Evolutionary conservation across 257 asterid species (phyloP).

Genomic region (Solanum commersonii): DNA sequence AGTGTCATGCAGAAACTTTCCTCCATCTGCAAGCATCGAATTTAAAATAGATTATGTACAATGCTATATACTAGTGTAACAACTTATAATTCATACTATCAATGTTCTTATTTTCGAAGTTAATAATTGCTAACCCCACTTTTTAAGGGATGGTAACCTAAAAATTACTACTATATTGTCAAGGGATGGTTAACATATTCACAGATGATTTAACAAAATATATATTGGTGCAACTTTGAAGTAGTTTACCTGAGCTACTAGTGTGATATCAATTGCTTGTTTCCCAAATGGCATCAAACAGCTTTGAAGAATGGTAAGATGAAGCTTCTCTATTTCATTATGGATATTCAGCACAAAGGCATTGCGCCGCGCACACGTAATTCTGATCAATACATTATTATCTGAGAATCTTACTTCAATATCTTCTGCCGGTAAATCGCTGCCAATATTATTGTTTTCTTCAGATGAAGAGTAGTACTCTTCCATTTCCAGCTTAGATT

Average conservation of each 20-base stretch:
- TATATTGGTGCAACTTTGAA: not conserved
- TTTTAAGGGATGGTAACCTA: no score
- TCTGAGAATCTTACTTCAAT: slow-evolving; percentile 16
- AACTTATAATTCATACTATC: not conserved
- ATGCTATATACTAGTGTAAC: not conserved
- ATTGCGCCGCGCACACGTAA: slow-evolving; percentile 9
- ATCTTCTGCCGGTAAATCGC: slow-evolving; percentile 12
- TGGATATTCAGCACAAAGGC: slow-evolving; percentile 2
- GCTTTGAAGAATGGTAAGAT: slow-evolving; percentile 6
- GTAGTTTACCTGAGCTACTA: slow-evolving; percentile 14
- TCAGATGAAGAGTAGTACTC: slow-evolving; percentile 9
- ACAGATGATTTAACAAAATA: not conserved
- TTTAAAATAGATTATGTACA: not conserved
- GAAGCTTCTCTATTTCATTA: slow-evolving; percentile 8
- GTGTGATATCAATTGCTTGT: slow-evolving; percentile 5
- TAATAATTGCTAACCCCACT: not conserved
- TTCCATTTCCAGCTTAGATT: slow-evolving; percentile 6
- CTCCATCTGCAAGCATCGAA: not conserved
- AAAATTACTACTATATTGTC: not conserved
- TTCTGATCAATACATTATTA: slow-evolving; percentile 8
- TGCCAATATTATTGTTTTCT: not conserved
- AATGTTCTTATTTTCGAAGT: not conserved
- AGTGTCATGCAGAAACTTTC: slow-evolving; percentile 5
- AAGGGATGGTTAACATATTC: no score
- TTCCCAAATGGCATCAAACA: slow-evolving; percentile 12